These are phyloP conservation scores for Aspergillus novofumigatus DNA, from an alignment of 2,329 filamentous ascomycete genomes.

Conservation along the genomic window DNA sequence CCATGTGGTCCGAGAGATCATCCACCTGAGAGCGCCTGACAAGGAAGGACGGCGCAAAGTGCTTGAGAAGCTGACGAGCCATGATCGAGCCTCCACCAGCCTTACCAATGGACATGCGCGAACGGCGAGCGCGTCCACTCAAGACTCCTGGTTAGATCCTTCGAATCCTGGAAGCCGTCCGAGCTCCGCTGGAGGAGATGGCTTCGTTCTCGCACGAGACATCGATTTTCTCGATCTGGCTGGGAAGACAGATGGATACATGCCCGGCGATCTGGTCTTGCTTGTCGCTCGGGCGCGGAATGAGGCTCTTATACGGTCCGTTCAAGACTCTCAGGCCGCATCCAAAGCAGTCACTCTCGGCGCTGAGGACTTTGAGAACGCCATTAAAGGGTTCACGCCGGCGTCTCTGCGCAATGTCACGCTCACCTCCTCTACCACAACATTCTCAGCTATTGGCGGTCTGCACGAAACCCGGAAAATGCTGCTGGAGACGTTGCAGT, in stretches of 20 bases:
- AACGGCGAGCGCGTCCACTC: conserved; percentile 35
- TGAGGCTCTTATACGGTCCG: conserved; percentile 83
- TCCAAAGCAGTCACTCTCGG: conserved; percentile 60
- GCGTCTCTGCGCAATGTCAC: conserved; percentile 93
- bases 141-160: conserved; percentile 74
- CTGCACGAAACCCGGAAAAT: conserved; percentile 80
- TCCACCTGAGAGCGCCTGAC: conserved; percentile 83
- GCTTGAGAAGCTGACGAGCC: conserved; percentile 69
- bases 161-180: conserved; percentile 54
- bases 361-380: conserved; percentile 73
- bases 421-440: conserved; percentile 86
- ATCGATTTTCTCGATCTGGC: conserved; percentile 91
- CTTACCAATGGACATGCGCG: conserved; percentile 40
- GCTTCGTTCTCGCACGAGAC: conserved; percentile 68
- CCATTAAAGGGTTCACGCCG: conserved; percentile 88
- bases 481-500: conserved; percentile 91
- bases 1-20: conserved; percentile 86
- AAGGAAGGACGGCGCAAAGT: conserved; percentile 84
- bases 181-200: conserved; percentile 48
- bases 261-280: conserved; percentile 88
- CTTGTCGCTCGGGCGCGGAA: conserved; percentile 84
- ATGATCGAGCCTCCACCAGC: conserved; percentile 34
- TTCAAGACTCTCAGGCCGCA: conserved; percentile 52
- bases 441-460: conserved; percentile 88
- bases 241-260: conserved; percentile 93